Conservation (phyloP, 257 asterid genomes). For the Petunia axillaris region DNA sequence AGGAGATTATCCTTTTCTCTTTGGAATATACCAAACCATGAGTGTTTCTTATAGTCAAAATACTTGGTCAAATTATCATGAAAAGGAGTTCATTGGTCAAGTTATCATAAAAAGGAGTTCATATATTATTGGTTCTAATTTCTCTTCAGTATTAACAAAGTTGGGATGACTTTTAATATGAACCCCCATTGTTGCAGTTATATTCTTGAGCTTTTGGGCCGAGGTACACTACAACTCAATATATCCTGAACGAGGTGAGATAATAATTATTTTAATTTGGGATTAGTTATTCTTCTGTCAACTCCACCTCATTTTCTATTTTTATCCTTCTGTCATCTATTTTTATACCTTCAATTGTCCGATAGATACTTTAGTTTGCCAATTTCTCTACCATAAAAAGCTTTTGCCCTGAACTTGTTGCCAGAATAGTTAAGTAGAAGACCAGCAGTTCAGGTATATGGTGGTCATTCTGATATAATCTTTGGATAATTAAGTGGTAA, state of each 20-base stretch:
- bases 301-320: constrained; percentile 10
- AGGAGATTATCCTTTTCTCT: constrained; percentile 4
- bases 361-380: neutral
- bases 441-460: neutral
- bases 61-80: constrained; percentile 10
- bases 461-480: neutral
- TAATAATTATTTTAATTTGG: neutral
- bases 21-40: constrained; percentile 1
- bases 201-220: constrained; percentile 95
- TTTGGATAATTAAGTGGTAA: neutral
- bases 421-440: constrained; percentile 8
- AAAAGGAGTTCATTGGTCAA: neutral
- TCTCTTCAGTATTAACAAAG: constrained; percentile 13
- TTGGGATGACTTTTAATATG: constrained; percentile 22
- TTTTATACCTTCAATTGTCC: constrained; percentile 11
- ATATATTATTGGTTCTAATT: neutral
- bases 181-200: constrained; percentile 55
- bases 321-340: neutral
- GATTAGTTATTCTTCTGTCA: constrained; percentile 3
- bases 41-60: neutral
- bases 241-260: constrained; percentile 90
- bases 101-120: neutral
- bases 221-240: constrained; percentile 98
- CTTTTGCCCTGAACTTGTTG: neutral
- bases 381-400: neutral